Evolutionary conservation across 2,329 filamentous ascomycete genomes (phyloP).

Genomic region (Sclerotinia subarctica): DNA sequence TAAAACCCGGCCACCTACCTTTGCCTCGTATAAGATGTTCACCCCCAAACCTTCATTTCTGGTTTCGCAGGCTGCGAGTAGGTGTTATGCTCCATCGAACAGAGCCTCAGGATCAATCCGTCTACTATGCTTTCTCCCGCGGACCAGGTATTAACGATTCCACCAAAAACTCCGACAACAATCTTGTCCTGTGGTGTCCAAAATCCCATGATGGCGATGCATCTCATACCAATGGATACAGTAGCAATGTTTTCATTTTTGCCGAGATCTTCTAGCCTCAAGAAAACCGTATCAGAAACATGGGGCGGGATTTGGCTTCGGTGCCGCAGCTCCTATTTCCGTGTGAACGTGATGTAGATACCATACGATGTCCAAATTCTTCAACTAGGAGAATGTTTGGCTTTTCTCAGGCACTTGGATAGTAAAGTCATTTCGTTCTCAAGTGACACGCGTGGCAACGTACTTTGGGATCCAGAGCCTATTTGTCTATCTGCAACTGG

Average conservation of each 20-base stretch:
- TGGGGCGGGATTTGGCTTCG: not conserved
- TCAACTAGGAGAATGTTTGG: not conserved
- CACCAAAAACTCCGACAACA: not conserved
- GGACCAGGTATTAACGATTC: not conserved
- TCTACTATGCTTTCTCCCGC: not conserved
- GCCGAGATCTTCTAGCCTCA: constrained; percentile 5
- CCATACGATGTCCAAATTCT: not conserved
- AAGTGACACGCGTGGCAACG: not conserved
- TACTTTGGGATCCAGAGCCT: not conserved
- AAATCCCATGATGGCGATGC: not conserved
- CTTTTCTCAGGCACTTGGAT: not conserved
- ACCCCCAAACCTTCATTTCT: not conserved
- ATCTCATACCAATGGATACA: not conserved
- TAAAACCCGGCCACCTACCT: no score
- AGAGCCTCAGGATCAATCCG: not conserved
- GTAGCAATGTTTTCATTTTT: not conserved
- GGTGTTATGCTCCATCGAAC: not conserved
- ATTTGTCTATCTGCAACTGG: constrained; percentile 3
- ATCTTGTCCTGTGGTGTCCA: not conserved
- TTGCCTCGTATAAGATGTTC: not conserved
- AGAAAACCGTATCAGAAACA: not conserved
- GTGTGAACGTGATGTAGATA: constrained; percentile 7
- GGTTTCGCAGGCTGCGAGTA: no score
- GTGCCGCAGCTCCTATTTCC: not conserved
- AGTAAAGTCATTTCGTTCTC: not conserved